A percentile compares a stretch with the other conserved stretches of the same genome.
Conservation (phyloP, 192 early-diverging fungal genomes). For the Backusella psychrophila region DNA sequence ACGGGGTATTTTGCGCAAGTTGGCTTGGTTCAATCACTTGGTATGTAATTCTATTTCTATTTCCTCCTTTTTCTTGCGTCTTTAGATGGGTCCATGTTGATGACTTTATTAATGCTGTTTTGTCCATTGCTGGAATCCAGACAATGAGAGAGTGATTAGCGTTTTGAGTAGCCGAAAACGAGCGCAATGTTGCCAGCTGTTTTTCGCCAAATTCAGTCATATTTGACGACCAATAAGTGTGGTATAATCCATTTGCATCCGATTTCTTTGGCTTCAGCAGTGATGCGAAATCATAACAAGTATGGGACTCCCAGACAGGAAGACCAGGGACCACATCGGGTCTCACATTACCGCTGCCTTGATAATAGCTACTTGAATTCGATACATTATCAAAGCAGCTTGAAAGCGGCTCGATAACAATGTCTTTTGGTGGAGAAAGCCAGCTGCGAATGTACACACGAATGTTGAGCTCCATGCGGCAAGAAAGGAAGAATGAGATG, state of each 20-base stretch:
- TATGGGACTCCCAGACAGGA: slow-evolving; percentile 23
- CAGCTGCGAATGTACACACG: slow-evolving; percentile 36
- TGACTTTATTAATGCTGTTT: background rate
- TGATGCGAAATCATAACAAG: slow-evolving; percentile 19
- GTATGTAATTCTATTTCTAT: background rate
- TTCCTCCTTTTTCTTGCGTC: background rate
- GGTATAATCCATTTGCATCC: background rate
- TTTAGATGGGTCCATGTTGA: background rate
- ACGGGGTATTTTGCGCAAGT: background rate
- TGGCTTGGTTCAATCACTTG: background rate
- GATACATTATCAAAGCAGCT: slow-evolving; percentile 23
- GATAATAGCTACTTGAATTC: background rate
- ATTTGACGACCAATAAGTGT: slow-evolving; percentile 4
- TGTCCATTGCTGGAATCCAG: slow-evolving; percentile 21
- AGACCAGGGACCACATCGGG: slow-evolving; percentile 21
- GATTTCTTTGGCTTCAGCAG: slow-evolving; percentile 2
- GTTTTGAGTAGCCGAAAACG: slow-evolving; percentile 27
- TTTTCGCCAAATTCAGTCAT: slow-evolving; percentile 10
- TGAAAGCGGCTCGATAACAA: slow-evolving; percentile 23
- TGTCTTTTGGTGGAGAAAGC: slow-evolving; percentile 21
- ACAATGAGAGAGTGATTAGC: slow-evolving; percentile 16
- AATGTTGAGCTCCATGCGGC: slow-evolving; percentile 30
- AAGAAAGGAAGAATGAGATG: slow-evolving; percentile 3
- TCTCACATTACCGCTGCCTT: background rate
- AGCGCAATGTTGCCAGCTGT: slow-evolving; percentile 19